Evolutionary conservation across 1,139 yeast species (phyloP).

Genomic region (Sugiyamaella pinicola): DNA sequence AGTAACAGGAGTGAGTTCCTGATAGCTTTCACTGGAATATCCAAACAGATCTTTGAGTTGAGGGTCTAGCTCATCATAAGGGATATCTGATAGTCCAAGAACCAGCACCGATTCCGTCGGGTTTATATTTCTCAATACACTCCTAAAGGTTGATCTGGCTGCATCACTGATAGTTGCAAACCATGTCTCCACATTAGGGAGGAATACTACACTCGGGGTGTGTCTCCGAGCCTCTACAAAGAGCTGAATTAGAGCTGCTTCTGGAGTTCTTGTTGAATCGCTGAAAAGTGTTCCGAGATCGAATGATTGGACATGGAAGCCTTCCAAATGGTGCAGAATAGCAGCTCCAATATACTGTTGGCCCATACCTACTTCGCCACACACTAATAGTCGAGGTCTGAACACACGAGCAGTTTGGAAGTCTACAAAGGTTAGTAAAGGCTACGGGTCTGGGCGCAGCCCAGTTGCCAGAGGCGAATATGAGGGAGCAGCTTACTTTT

Average conservation of each 20-base stretch:
- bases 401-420: slow-evolving; percentile 66
- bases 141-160: slow-evolving; percentile 70
- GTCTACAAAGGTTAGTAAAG: slow-evolving; percentile 24
- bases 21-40: slow-evolving; percentile 47
- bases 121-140: slow-evolving; percentile 66
- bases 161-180: slow-evolving; percentile 64
- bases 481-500: slow-evolving; percentile 42
- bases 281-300: slow-evolving; percentile 79
- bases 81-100: slow-evolving; percentile 72
- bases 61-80: slow-evolving; percentile 43
- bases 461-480: not conserved
- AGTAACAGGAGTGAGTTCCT: slow-evolving; percentile 48
- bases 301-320: slow-evolving; percentile 83
- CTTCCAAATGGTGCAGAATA: slow-evolving; percentile 78
- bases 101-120: slow-evolving; percentile 75
- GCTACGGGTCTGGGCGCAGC: too few species aligned
- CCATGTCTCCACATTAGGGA: slow-evolving; percentile 87
- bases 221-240: slow-evolving; percentile 89
- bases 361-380: slow-evolving; percentile 83
- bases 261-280: slow-evolving; percentile 82
- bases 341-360: slow-evolving; percentile 88
- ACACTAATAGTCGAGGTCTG: slow-evolving; percentile 75
- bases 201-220: slow-evolving; percentile 81
- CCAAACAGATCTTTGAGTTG: slow-evolving; percentile 56
- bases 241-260: slow-evolving; percentile 79